Evolutionary conservation across 768 basidiomycete genomes (phyloP), one percentile per base, ranked within the genome.

Genomic region (Tephrocybe sp.): DNA sequence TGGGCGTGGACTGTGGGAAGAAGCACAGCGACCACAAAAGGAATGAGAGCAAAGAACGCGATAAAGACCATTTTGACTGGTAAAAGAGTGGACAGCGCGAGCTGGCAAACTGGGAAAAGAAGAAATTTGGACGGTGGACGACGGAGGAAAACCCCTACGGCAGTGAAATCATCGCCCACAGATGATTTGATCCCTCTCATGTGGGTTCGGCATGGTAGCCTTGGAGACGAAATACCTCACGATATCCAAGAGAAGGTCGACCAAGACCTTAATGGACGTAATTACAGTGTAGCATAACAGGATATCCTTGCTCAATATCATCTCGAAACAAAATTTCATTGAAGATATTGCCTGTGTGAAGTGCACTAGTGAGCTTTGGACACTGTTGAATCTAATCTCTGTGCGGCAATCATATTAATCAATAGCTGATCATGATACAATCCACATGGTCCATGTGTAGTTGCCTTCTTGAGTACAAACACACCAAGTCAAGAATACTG

Each of bases 61-160:
- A 54, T 11, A 5, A 43, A 44, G 22, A 52, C n/a, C 53, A 58
- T 54, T 35, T 35, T 26, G 26, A 39, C 32, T 20, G 38, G 39
- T 49, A 62, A 72, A 73, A 42, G 72, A 74, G 61, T 56, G 72
- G 63, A 66, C 60, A 57, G 65, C 63, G 71, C 65, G 60, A 65
- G 66, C 54, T 13, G 33, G 52, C 39, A 17, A 63, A 64, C 64
- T 16, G 16, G n/a, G 35, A 17, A 36, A 36, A 36, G 35, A 4
- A 3, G 20, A 33, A 34, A 14, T 14, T 45, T 30, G 9, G 26
- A 12, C 22, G 26, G 35, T 16, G 19, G 1, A 4, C 11, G 4
- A 20, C 9, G 1, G 14, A 48, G 14, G 11, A 4, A 22, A 32
- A 14, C 17, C 20, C 19, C 40, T 22, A 26, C 26, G 26, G 26